Conservation (phyloP, 2,329 filamentous ascomycete genomes). For the Paracorniculantispora psalliotae region DNA sequence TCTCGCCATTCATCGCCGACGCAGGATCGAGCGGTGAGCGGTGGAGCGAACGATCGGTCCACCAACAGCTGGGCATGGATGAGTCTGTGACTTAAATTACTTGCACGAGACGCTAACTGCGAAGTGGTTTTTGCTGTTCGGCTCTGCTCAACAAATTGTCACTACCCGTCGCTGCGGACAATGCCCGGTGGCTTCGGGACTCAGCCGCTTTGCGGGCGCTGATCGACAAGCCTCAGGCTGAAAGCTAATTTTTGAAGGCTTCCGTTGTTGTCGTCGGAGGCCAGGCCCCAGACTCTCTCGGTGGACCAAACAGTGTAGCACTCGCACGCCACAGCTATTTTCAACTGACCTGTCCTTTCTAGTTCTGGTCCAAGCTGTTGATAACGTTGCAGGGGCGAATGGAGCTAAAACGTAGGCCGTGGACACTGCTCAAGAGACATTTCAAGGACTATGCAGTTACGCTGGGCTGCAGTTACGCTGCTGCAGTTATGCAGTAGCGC, state of each 20-base stretch:
- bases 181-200: slow-evolving; percentile 8
- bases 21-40: slow-evolving; percentile 13
- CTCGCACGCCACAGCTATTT: slow-evolving; percentile 6
- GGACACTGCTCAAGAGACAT: no score
- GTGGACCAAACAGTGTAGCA: not conserved
- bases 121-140: no score
- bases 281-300: no score
- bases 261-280: no score
- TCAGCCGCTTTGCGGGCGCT: not conserved
- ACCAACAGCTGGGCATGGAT: not conserved
- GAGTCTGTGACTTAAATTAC: not conserved
- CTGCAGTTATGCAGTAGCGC: no score
- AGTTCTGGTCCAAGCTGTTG: not conserved
- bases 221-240: slow-evolving; percentile 4
- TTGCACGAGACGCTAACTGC: not conserved
- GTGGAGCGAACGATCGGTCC: slow-evolving; percentile 8
- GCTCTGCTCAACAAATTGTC: no score
- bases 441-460: no score
- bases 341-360: not conserved
- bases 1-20: slow-evolving; percentile 9
- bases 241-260: no score
- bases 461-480: no score
- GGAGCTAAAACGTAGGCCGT: not conserved
- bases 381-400: not conserved
- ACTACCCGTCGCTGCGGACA: no score